Base-by-base conservation (phyloP, 805 yeast genomes). In the Zygoascus flipseniorum region DNA sequence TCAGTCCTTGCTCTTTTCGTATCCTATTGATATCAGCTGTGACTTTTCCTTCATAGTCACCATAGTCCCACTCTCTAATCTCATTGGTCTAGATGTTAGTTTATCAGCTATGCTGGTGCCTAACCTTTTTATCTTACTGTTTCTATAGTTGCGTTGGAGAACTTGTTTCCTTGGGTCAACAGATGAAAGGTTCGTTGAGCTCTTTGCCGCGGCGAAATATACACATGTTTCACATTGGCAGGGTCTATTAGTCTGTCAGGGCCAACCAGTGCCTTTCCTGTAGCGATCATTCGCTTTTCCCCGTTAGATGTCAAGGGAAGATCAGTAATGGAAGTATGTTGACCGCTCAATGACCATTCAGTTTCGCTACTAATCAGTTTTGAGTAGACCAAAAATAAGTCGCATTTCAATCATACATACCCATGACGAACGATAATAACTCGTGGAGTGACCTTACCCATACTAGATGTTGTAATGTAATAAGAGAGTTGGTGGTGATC, bases 281-380 rank as follows among this genome's bases (percentile, higher is more conserved):
- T 86, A 35, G 78, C 78, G 47, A 71, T 69, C 80, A 89, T 87
- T 65, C 89, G 93, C 39, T 73, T 72, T 13, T 80, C 86, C 49
- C 97, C 98, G 60, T 80, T 83, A 2, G 73, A 76, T 0, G 97
- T 88, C 64, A 92, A 76, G 9, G 82, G 81, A 16, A 92, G 65
- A 61, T 92, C 97, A 0, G 98, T 92, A 44, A 74, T 59, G 2
- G 97, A 88, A 3, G 98, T 92, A 71, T 87, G 85, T 67, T 88
- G 96, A 26, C 98, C 98, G 1, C 89, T 78, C 63, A 86, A 83
- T 47, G 97, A 90, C 98, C 98, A 90, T 68, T 84, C 95, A 1
- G 98, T 90, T 72, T 90, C 96, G 31, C 79, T 69, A 14, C 2
- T 18, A 16, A 10, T 43, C 10, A 10, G 9, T 28, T 16, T n/a